Conservation (phyloP, 257 asterid species). For the Gynochthodes officinalis region DNA sequence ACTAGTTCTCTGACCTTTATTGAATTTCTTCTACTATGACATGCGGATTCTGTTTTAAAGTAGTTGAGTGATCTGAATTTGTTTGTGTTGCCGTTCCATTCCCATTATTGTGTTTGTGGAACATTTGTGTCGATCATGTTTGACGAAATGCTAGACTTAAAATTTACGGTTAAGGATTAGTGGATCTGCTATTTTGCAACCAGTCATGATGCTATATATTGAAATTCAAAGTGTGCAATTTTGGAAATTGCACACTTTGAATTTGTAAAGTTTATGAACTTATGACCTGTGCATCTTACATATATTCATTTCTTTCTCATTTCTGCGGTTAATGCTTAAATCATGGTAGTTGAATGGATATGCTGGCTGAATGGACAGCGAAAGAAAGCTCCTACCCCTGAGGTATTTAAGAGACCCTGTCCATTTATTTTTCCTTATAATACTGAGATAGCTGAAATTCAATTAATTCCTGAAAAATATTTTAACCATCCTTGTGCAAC, state of each 20-base stretch:
- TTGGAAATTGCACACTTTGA: no score
- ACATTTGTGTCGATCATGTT: background rate
- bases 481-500: background rate
- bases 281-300: background rate
- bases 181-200: background rate
- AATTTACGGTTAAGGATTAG: background rate
- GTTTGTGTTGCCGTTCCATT: background rate
- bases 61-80: background rate
- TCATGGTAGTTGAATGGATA: constrained; percentile 92
- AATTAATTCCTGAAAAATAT: background rate
- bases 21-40: background rate
- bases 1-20: background rate
- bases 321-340: constrained; percentile 30
- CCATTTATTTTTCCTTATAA: background rate
- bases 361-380: constrained; percentile 99
- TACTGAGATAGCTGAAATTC: background rate
- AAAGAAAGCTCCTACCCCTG: constrained; percentile 79
- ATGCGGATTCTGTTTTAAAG: background rate
- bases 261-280: background rate
- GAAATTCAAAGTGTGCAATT: no score
- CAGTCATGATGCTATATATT: background rate
- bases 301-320: constrained; percentile 9
- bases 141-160: background rate
- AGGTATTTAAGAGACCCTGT: constrained; percentile 42
- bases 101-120: no score